Conservation (phyloP, 306 rosid genomes). For the Macrotyloma uniflorum region DNA sequence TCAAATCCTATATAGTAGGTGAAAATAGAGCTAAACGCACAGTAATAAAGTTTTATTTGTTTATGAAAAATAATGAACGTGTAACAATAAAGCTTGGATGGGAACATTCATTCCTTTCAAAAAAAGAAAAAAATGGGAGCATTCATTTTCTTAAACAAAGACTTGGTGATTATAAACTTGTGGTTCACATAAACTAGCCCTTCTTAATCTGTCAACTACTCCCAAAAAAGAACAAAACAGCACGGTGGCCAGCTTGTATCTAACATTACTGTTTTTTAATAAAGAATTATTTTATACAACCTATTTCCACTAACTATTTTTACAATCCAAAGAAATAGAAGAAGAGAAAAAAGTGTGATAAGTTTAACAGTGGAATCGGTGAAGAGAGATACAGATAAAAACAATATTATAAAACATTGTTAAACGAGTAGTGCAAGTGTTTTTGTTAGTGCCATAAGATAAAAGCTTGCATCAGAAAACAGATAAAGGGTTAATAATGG, state of each 20-base stretch:
- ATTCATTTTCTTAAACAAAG: slow-evolving; percentile 11
- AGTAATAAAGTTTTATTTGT: background rate
- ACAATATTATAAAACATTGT: background rate
- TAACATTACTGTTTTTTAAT: background rate
- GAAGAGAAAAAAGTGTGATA: background rate
- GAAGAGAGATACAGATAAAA: background rate
- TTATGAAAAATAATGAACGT: background rate
- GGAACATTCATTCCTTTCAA: too few species aligned
- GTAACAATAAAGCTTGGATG: background rate
- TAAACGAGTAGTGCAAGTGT: background rate
- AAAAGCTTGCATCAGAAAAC: slow-evolving; percentile 20
- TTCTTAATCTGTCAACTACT: background rate
- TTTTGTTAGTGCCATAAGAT: background rate
- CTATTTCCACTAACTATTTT: background rate
- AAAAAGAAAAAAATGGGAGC: too few species aligned
- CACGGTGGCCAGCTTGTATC: background rate
- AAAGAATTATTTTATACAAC: background rate
- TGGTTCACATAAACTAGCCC: background rate
- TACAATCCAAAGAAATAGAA: background rate
- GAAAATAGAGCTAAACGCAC: slow-evolving; percentile 1
- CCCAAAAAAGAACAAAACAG: background rate
- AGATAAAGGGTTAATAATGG: slow-evolving; percentile 19
- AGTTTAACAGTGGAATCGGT: too few species aligned
- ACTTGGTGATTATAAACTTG: background rate
- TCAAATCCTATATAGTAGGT: background rate